Evolutionary conservation across 305 asterid species (phyloP).

Genomic region (Solanum hybrid): DNA sequence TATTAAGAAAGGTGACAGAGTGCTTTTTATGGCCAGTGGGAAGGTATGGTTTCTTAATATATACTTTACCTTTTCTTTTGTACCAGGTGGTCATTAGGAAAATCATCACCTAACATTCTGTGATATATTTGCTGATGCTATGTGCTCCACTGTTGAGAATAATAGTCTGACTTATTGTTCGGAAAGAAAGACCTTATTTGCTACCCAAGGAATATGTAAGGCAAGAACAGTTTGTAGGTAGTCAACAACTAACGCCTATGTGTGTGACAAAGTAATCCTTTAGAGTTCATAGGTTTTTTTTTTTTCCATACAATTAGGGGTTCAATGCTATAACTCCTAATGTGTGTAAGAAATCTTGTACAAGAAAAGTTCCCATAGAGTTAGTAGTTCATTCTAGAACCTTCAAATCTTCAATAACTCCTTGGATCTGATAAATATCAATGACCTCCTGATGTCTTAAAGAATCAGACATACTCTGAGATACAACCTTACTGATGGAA

Average conservation of each 20-base stretch:
- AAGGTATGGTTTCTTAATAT: slow-evolving; percentile 40
- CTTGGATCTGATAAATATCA: background rate
- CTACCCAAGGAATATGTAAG: background rate
- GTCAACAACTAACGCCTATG: background rate
- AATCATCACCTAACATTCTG: background rate
- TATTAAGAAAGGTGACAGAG: slow-evolving; percentile 74
- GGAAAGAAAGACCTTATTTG: background rate
- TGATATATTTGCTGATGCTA: background rate
- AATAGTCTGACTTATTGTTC: background rate
- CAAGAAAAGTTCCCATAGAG: background rate
- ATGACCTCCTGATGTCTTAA: background rate
- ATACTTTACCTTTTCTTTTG: background rate
- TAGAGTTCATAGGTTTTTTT: background rate
- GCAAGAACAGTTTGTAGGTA: background rate
- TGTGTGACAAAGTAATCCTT: background rate
- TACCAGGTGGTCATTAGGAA: background rate
- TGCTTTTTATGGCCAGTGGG: slow-evolving; percentile 91
- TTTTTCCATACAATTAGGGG: background rate
- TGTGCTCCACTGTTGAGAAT: background rate
- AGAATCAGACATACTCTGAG: background rate
- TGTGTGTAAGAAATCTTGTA: background rate
- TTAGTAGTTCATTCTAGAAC: background rate
- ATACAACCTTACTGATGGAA: background rate
- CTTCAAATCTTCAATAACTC: background rate
- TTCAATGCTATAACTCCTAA: background rate